Conservation (phyloP, 1,284 basidiomycete species). For the Pascua guehoae region DNA sequence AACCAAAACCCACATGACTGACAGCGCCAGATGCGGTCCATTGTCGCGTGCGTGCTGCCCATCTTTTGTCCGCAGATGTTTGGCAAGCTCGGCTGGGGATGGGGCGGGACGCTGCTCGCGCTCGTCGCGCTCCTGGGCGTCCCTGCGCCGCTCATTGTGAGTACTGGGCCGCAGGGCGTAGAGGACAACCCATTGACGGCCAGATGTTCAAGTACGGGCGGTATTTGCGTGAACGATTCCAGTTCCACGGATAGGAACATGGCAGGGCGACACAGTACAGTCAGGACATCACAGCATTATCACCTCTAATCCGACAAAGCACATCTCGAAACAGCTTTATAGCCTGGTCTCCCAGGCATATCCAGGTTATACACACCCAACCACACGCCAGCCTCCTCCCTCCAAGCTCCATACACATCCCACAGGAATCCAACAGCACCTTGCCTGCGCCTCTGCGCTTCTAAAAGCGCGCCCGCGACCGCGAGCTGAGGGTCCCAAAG, state of each 20-base stretch:
- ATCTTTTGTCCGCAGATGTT: constrained; percentile 50
- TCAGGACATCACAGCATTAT: not conserved
- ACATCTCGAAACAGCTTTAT: not conserved
- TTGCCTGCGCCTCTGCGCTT: no score
- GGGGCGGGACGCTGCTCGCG: constrained; percentile 49
- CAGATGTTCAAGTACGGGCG: constrained; percentile 48
- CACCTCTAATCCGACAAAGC: not conserved
- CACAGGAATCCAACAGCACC: no score
- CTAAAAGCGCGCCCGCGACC: not conserved
- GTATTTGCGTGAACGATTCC: constrained; percentile 42
- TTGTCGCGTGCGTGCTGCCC: constrained; percentile 50
- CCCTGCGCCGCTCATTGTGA: constrained; percentile 46
- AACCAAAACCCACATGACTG: not conserved
- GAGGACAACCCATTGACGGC: constrained; percentile 5
- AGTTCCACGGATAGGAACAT: constrained; percentile 27
- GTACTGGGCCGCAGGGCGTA: constrained; percentile 9
- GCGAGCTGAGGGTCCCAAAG: constrained; percentile 11
- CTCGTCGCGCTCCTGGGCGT: constrained; percentile 45
- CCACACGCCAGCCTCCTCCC: no score
- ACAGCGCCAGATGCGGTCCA: constrained; percentile 34
- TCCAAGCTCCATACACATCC: no score
- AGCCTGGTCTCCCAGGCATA: not conserved
- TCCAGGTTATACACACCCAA: not conserved
- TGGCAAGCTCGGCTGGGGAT: constrained; percentile 50
- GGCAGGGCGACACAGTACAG: no score